phyloP scores from a whole-genome alignment of 2,329 filamentous ascomycete genomes.

The Dothideomycetes sp. region DNA sequence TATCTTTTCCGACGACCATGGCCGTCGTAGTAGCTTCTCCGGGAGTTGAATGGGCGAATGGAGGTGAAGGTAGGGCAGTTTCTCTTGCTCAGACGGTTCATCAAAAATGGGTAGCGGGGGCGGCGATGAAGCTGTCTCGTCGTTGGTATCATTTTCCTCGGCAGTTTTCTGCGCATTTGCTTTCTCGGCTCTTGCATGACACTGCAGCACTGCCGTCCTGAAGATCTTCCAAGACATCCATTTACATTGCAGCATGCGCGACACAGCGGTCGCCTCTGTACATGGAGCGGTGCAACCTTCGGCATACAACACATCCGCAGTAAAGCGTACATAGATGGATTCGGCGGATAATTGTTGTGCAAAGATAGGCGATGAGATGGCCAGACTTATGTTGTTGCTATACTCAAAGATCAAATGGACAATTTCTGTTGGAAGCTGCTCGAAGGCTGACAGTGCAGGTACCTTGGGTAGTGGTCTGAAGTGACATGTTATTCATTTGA shows the following conservation, averaged over 20 bases:
- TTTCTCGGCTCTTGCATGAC: slow-evolving; percentile 4
- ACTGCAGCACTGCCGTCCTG: slow-evolving; percentile 12
- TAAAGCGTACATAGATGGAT: slow-evolving; percentile 17
- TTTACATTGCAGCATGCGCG: slow-evolving; percentile 19
- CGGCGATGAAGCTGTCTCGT: not conserved
- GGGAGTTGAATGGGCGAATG: slow-evolving; percentile 5
- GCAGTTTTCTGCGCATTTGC: slow-evolving; percentile 12
- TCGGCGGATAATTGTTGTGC: slow-evolving; percentile 18
- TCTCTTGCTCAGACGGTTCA: slow-evolving; percentile 11
- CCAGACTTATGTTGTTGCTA: slow-evolving; percentile 20
- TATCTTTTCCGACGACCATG: slow-evolving; percentile 16
- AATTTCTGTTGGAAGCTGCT: slow-evolving; percentile 23
- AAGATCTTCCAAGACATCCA: slow-evolving; percentile 25
- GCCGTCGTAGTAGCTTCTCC: slow-evolving; percentile 13
- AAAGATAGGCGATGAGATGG: slow-evolving; percentile 18
- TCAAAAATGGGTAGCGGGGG: slow-evolving; percentile 10
- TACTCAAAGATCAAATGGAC: slow-evolving; percentile 22
- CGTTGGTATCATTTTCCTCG: not conserved
- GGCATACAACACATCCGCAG: slow-evolving; percentile 13
- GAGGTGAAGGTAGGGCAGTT: slow-evolving; percentile 12
- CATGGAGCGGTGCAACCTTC: slow-evolving; percentile 1
- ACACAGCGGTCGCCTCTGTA: slow-evolving; percentile 8
- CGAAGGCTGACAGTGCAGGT: slow-evolving; percentile 15
- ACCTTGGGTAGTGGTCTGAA: slow-evolving; percentile 3
- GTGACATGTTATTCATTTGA: slow-evolving; percentile 7